A percentile compares a stretch with the other conserved stretches of the same genome.
phyloP scores from a whole-genome alignment of 345 rosid species.

The Dovyalis caffra region DNA sequence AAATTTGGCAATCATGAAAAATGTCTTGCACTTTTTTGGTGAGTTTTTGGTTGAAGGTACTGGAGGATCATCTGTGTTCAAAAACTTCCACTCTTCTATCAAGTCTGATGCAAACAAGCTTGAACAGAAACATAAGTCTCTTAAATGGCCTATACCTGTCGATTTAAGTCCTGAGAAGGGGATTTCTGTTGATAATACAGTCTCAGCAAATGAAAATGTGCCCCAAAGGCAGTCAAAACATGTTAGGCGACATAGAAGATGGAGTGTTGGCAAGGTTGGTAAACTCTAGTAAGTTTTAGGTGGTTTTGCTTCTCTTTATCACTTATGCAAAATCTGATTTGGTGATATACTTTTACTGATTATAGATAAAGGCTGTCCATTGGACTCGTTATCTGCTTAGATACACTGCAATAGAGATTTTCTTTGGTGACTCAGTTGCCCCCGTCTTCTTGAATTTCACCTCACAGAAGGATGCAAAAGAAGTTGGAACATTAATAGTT shows the following conservation, averaged over 20 bases:
- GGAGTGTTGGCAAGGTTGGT: conserved; percentile 79
- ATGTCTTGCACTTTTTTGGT: conserved; percentile 83
- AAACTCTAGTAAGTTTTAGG: conserved; percentile 7
- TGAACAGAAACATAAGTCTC: conserved; percentile 58
- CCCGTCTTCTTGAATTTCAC: conserved; percentile 79
- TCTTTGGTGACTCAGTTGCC: conserved; percentile 68
- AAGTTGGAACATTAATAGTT: conserved; percentile 77
- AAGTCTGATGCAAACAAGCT: conserved; percentile 51
- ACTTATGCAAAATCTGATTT: conserved; percentile 19
- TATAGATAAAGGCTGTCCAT: conserved; percentile 77
- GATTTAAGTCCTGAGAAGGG: conserved; percentile 48
- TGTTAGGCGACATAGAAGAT: conserved; percentile 88
- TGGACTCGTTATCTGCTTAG: conserved; percentile 96
- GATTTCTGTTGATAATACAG: conserved; percentile 38
- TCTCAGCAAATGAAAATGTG: conserved; percentile 39
- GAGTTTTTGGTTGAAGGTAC: conserved; percentile 91
- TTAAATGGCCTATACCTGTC: conserved; percentile 50
- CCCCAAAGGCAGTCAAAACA: conserved; percentile 50
- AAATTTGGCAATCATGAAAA: conserved; percentile 75
- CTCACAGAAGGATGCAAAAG: conserved; percentile 81
- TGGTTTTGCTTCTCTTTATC: conserved; percentile 11
- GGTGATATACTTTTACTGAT: conserved; percentile 24
- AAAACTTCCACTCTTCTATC: conserved; percentile 49
- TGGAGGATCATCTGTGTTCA: conserved; percentile 83
- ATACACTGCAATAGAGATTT: conserved; percentile 84